Evolutionary conservation across 1,139 yeast species (phyloP), one percentile per base, ranked within the genome.

Genomic region (Candida tunisiensis): DNA sequence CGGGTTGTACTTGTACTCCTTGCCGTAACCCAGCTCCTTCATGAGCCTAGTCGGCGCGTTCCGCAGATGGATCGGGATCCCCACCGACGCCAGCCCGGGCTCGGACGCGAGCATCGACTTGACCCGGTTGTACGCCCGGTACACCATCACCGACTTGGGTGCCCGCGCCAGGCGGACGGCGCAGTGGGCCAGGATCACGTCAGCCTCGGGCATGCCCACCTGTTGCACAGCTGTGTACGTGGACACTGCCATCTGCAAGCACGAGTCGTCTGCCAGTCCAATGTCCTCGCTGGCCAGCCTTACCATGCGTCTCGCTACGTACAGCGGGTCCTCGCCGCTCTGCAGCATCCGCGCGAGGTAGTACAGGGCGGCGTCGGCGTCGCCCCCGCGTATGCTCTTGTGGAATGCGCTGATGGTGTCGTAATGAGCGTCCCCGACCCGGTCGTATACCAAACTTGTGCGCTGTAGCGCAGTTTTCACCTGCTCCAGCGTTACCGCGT

Each of bases 171-270:
- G 56, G 38, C 83, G 78, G 18, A 78, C 83, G 1, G 93, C 85
- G 49, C 95, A 82, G 41, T 88, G 98, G 1, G 88, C 98, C 26
- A 88, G 54, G 3, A 83, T 71, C 19, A 80, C 62, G 45, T 88
- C 95, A 2, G 92, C 92, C 45, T 91, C 98, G 0, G 99, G 99
- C 66, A 88, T 63, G 0, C 99, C 99, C n/a, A 88, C 65, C 50
- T 78, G 82, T 51, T 82, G 91, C 4, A 80, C 70, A 0, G 95
- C 85, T 28, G 80, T 82, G 45, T 77, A 80, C 0, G 92, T 69
- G 0, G 95, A 73, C 2, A 79, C 65, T 2, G 92, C 88, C 51
- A 88, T 74, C 1, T 96, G 93, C 23, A 91, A 54, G 40, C 93
- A 73, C 0, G 77, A 51, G 31, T 85, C 80, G 48, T 91, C 96